Evolutionary conservation across 805 yeast genomes (phyloP).

Genomic region (Yarrowia sp.): DNA sequence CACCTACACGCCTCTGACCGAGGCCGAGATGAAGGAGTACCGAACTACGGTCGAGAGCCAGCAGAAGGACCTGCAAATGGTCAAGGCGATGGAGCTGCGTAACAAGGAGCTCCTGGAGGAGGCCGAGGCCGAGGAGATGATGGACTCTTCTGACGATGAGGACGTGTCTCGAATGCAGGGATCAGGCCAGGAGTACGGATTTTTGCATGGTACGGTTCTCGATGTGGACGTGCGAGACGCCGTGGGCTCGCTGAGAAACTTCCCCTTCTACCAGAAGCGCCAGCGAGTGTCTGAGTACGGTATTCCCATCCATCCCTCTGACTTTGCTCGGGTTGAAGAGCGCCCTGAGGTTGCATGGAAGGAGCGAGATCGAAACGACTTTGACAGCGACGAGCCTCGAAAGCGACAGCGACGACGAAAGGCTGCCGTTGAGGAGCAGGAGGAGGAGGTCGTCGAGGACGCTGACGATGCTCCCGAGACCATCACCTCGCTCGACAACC

Average conservation of each 20-base stretch:
- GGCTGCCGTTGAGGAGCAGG: neutral
- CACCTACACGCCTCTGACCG: constrained; percentile 31
- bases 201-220: neutral
- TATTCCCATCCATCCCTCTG: constrained; percentile 61
- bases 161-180: constrained; percentile 33
- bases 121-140: constrained; percentile 36
- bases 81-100: constrained; percentile 39
- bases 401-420: constrained; percentile 7
- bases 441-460: neutral
- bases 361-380: constrained; percentile 4
- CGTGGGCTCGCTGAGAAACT: constrained; percentile 39
- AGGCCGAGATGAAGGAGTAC: constrained; percentile 39
- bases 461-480: constrained; percentile 12
- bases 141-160: constrained; percentile 35
- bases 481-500: neutral
- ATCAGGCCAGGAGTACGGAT: constrained; percentile 31
- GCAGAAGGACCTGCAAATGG: constrained; percentile 31
- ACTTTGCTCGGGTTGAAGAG: constrained; percentile 56
- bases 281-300: constrained; percentile 86
- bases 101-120: constrained; percentile 42
- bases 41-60: constrained; percentile 32
- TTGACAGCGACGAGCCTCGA: constrained; percentile 16
- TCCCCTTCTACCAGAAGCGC: constrained; percentile 65
- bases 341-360: constrained; percentile 29
- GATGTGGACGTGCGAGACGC: constrained; percentile 46